Percentiles rank a stretch among this genome's conserved stretches.
These are phyloP conservation scores for Rosa chinensis DNA, from an alignment of 306 rosid genomes.

Conservation along the genomic window DNA sequence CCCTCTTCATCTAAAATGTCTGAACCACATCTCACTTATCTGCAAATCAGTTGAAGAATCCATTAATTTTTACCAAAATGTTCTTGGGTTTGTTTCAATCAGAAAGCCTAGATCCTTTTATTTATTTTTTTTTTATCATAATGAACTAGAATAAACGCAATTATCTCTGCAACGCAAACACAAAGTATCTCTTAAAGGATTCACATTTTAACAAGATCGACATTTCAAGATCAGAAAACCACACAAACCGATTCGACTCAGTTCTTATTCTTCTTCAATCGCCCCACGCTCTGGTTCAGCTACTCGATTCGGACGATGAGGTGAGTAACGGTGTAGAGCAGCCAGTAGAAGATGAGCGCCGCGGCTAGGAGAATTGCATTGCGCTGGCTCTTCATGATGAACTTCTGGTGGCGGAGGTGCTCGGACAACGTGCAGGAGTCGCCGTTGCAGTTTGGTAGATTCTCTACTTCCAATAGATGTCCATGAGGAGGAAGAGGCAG, in stretches of 20 bases:
- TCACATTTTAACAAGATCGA: neutral
- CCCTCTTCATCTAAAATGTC: too few relatives aligned
- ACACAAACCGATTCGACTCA: constrained; percentile 31
- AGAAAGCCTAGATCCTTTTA: too few relatives aligned
- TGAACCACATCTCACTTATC: too few relatives aligned
- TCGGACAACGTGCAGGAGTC: constrained; percentile 86
- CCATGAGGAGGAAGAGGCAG: constrained; percentile 83
- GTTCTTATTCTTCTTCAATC: constrained; percentile 74
- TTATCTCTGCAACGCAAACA: neutral
- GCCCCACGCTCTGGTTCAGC: constrained; percentile 80
- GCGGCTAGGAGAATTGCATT: constrained; percentile 89
- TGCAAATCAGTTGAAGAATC: too few relatives aligned
- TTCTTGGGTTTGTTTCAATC: too few relatives aligned
- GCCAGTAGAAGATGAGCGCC: constrained; percentile 89
- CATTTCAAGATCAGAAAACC: neutral
- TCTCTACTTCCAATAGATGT: constrained; percentile 97
- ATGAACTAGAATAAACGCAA: neutral
- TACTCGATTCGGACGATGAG: constrained; percentile 76
- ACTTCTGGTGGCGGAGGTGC: constrained; percentile 85
- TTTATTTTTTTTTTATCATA: too few relatives aligned
- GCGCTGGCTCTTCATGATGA: constrained; percentile 97
- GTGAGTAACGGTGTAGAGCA: constrained; percentile 81
- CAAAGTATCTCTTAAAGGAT: neutral
- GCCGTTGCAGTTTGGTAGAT: constrained; percentile 56
- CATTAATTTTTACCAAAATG: too few relatives aligned